These are phyloP conservation scores for Phytopythium helicoides DNA, from an alignment of 352 stramenopile genomes.

Conservation along the genomic window DNA sequence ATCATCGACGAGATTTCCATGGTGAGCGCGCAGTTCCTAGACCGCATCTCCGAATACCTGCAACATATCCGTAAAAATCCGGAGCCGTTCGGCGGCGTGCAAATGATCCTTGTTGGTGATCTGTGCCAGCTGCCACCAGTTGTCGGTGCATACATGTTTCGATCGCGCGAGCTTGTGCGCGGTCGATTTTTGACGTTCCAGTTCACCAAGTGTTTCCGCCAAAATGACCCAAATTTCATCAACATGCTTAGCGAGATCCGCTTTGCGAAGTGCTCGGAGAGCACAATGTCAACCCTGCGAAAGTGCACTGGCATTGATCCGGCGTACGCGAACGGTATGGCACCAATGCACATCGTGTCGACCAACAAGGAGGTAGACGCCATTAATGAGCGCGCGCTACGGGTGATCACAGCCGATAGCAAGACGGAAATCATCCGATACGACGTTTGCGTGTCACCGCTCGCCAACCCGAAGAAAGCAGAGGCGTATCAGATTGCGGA, in stretches of 20 bases:
- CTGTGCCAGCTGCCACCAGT: constrained; percentile 9
- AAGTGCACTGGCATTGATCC: constrained; percentile 4
- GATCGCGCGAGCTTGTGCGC: constrained; percentile 4
- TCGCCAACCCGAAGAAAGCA: constrained; percentile 8
- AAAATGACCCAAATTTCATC: constrained; percentile 8
- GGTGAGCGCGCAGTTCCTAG: constrained; percentile 11
- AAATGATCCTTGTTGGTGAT: constrained; percentile 9
- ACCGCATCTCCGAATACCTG: constrained; percentile 6
- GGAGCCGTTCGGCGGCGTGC: constrained; percentile 6
- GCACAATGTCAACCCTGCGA: constrained; percentile 3
- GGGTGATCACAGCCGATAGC: neutral
- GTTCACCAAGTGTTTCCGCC: constrained; percentile 8
- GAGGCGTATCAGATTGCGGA: constrained; percentile 9
- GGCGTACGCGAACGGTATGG: constrained; percentile 8
- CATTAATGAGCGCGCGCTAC: constrained; percentile 8
- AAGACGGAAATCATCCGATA: neutral
- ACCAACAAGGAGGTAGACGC: constrained; percentile 11
- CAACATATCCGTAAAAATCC: constrained; percentile 3
- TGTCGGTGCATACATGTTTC: constrained; percentile 7
- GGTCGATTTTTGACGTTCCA: constrained; percentile 3
- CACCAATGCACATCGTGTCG: constrained; percentile 10
- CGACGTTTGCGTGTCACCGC: constrained; percentile 4
- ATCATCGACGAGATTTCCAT: constrained; percentile 9
- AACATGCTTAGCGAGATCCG: constrained; percentile 6
- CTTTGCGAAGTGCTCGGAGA: constrained; percentile 5